phyloP scores from a whole-genome alignment of 331 rosid genomes.

The Prunus yedoensis region DNA sequence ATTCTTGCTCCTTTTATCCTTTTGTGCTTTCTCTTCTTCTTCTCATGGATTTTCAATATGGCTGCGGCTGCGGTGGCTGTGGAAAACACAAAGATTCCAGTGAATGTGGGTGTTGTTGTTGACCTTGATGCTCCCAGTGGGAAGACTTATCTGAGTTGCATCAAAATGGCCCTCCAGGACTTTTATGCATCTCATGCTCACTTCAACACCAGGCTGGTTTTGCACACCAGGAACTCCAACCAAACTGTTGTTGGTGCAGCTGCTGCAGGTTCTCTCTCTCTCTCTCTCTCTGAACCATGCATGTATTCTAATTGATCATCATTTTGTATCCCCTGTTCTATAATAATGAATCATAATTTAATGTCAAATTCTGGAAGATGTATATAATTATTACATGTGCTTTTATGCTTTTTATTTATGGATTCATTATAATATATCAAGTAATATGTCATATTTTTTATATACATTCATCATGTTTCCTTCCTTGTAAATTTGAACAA shows the following conservation, averaged over 20 bases:
- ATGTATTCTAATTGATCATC: neutral
- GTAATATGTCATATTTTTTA: too few species aligned
- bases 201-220: constrained; percentile 38
- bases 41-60: neutral
- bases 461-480: too few species aligned
- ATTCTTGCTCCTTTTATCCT: neutral
- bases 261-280: constrained; percentile 34
- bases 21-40: neutral
- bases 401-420: too few species aligned
- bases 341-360: too few species aligned
- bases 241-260: constrained; percentile 35
- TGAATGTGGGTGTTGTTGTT: constrained; percentile 43
- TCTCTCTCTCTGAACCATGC: neutral
- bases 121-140: constrained; percentile 21
- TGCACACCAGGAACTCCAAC: constrained; percentile 33
- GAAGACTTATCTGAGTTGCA: constrained; percentile 45
- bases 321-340: neutral
- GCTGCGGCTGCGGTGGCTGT: neutral
- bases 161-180: constrained; percentile 46
- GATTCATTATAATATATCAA: too few species aligned
- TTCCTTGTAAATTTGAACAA: too few species aligned
- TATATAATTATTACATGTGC: too few species aligned
- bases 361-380: too few species aligned
- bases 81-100: constrained; percentile 10
- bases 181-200: constrained; percentile 35